These are phyloP conservation scores for Suillus occidentalis DNA, from an alignment of 768 basidiomycete genomes.

Conservation along the genomic window DNA sequence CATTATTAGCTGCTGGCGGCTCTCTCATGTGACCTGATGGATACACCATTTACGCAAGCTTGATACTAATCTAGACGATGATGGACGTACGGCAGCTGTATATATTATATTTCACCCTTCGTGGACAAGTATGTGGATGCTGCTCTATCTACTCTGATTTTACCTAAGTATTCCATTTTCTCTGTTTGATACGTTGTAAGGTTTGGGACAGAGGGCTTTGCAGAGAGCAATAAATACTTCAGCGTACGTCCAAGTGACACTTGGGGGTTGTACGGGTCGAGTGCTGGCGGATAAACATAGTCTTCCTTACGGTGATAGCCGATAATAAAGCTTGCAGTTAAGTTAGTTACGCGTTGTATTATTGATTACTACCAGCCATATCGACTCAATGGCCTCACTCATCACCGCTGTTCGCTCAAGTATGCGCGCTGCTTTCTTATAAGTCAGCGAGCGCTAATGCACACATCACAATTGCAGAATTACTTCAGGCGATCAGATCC, in stretches of 20 bases:
- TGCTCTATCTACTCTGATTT: background rate
- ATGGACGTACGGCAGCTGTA: conserved; percentile 19
- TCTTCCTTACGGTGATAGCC: conserved; percentile 15
- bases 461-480: conserved; percentile 48
- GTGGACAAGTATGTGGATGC: conserved; percentile 19
- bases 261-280: background rate
- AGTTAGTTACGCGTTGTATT: background rate
- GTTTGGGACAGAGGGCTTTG: background rate
- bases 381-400: conserved; percentile 47
- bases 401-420: conserved; percentile 46
- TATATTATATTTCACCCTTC: conserved; percentile 14
- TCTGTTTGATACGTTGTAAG: conserved; percentile 6
- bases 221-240: background rate
- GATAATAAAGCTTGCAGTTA: background rate
- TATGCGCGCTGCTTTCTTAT: conserved; percentile 26
- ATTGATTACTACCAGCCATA: conserved; percentile 12
- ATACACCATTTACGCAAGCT: conserved; percentile 15
- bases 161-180: conserved; percentile 6
- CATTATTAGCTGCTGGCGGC: conserved; percentile 15
- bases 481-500: conserved; percentile 84
- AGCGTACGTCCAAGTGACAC: background rate
- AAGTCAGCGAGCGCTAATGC: conserved; percentile 1
- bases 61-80: conserved; percentile 22
- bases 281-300: background rate
- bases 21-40: conserved; percentile 18